Evolutionary conservation across 495 filamentous ascomycete species (phyloP).

Genomic region (Neurospora sp.): DNA sequence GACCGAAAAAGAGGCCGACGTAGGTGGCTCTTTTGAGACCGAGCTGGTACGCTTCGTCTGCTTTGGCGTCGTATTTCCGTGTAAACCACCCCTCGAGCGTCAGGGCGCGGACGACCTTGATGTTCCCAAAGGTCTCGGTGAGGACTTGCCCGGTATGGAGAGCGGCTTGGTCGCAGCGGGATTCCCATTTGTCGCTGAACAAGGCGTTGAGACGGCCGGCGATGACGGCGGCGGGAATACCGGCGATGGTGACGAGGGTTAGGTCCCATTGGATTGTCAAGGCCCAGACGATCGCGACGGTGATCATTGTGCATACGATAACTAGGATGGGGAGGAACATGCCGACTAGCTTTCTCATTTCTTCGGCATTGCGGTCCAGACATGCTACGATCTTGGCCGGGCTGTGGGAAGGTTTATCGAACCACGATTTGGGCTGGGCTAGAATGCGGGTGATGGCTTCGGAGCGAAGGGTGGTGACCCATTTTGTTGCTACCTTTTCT

Average conservation of each 20-base stretch:
- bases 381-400: constrained; percentile 53
- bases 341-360: constrained; percentile 73
- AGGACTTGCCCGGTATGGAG: constrained; percentile 48
- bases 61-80: constrained; percentile 49
- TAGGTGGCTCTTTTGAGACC: constrained; percentile 47
- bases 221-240: constrained; percentile 56
- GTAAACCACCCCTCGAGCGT: constrained; percentile 68
- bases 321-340: constrained; percentile 64
- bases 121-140: constrained; percentile 71
- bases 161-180: constrained; percentile 49
- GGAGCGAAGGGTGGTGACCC: constrained; percentile 64
- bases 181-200: constrained; percentile 62
- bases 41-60: constrained; percentile 35
- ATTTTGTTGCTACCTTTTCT: constrained; percentile 62
- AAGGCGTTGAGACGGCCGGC: constrained; percentile 52
- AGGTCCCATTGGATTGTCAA: constrained; percentile 69
- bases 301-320: constrained; percentile 52
- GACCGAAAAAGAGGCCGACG: constrained; percentile 63
- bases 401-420: constrained; percentile 59
- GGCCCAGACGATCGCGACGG: constrained; percentile 62
- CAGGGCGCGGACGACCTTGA: constrained; percentile 69
- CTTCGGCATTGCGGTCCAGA: constrained; percentile 76
- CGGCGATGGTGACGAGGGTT: constrained; percentile 63
- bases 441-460: constrained; percentile 62
- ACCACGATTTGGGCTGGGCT: constrained; percentile 75